Evolutionary conservation across 2,329 filamentous ascomycete species (phyloP).

Genomic region (Penicillium sp.): DNA sequence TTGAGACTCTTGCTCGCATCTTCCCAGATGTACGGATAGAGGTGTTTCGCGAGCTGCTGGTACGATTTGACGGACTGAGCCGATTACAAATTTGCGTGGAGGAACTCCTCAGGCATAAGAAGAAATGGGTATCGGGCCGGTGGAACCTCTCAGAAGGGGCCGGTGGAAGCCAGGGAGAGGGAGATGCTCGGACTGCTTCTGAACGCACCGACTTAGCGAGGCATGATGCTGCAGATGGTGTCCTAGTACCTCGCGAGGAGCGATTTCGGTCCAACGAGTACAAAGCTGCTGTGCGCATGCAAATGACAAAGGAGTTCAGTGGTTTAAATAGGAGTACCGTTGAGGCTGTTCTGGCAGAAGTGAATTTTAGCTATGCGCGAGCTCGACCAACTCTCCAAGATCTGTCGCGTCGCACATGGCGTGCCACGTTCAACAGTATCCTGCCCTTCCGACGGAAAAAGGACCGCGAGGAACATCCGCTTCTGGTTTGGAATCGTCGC

Average conservation of each 20-base stretch:
- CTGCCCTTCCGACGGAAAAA: constrained; percentile 43
- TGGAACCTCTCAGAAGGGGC: constrained; percentile 40
- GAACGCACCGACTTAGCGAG: neutral
- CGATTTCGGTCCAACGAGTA: constrained; percentile 45
- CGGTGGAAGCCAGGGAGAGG: constrained; percentile 6
- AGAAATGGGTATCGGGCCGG: constrained; percentile 47
- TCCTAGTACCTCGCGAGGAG: constrained; percentile 40
- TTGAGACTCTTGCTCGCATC: constrained; percentile 41
- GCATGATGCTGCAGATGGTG: constrained; percentile 14
- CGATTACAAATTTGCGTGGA: constrained; percentile 47
- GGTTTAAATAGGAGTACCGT: constrained; percentile 44
- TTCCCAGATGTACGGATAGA: constrained; percentile 48
- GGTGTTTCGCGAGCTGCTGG: constrained; percentile 47
- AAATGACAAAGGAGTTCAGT: constrained; percentile 44
- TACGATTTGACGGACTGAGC: constrained; percentile 47
- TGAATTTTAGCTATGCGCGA: constrained; percentile 45
- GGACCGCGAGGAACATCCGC: constrained; percentile 39
- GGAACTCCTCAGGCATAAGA: constrained; percentile 46
- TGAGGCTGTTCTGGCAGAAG: constrained; percentile 48
- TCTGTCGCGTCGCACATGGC: constrained; percentile 45
- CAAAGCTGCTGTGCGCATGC: constrained; percentile 39
- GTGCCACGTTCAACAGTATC: constrained; percentile 43
- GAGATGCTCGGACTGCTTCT: neutral
- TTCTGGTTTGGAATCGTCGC: constrained; percentile 39
- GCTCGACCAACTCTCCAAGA: constrained; percentile 44